Evolutionary conservation across 768 basidiomycete genomes (phyloP).

Genomic region (Xerocomellus amylosporus): DNA sequence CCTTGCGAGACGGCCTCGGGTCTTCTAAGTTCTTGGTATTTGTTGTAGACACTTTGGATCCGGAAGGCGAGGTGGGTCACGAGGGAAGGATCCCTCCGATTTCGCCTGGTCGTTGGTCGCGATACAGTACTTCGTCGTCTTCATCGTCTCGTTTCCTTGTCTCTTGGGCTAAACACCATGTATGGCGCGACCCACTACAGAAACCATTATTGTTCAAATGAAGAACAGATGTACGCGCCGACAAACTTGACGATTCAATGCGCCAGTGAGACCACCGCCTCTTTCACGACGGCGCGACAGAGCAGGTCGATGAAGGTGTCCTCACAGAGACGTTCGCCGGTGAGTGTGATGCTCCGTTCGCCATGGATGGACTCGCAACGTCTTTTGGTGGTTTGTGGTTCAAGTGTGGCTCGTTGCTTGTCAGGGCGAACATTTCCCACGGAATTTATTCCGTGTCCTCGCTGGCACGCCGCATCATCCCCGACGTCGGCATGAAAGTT

Average conservation of each 20-base stretch:
- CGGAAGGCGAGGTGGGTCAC: conserved; percentile 78
- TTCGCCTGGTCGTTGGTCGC: conserved; percentile 56
- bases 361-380: conserved; percentile 41
- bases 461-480: no score
- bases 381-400: no score
- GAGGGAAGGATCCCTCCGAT: conserved; percentile 72
- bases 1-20: no score
- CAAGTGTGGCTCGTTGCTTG: no score
- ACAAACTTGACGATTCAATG: conserved; percentile 83
- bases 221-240: conserved; percentile 60
- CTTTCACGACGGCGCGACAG: conserved; percentile 67
- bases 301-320: conserved; percentile 57
- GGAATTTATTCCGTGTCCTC: no score
- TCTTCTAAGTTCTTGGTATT: no score
- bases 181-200: neutral
- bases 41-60: conserved; percentile 70
- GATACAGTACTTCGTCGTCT: conserved; percentile 61
- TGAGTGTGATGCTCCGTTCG: conserved; percentile 51
- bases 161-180: conserved; percentile 35
- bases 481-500: no score
- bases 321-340: conserved; percentile 77
- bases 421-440: no score
- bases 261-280: conserved; percentile 67
- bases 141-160: conserved; percentile 32
- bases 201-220: conserved; percentile 50